Percentiles rank a stretch among this genome's conserved stretches.
Conservation (phyloP, 495 filamentous ascomycete species). For the Tuber microsphaerosporum region DNA sequence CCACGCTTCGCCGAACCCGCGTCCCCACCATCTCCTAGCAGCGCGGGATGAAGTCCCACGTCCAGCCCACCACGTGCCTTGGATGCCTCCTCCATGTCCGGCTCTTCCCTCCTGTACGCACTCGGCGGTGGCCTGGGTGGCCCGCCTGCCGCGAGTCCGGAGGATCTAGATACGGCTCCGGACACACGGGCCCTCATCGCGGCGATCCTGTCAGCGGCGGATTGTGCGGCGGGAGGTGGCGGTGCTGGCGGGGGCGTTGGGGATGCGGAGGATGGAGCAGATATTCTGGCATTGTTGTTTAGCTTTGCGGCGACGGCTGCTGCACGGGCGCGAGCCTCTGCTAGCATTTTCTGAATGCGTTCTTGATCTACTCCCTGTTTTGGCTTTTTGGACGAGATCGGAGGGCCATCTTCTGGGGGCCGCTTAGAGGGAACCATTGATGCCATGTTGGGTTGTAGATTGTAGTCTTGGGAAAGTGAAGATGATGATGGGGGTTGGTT, state of each 20-base stretch:
- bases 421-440: constrained; percentile 34
- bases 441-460: not conserved
- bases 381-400: constrained; percentile 42
- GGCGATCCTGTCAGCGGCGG: constrained; percentile 52
- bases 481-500: not conserved
- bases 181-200: constrained; percentile 78
- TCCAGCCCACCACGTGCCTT: constrained; percentile 69
- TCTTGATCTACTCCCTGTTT: constrained; percentile 45
- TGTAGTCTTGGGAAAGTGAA: not conserved
- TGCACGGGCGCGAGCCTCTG: constrained; percentile 57
- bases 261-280: constrained; percentile 43
- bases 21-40: constrained; percentile 65
- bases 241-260: constrained; percentile 42
- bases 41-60: constrained; percentile 79
- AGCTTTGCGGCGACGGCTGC: constrained; percentile 54
- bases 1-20: constrained; percentile 54
- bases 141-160: constrained; percentile 44
- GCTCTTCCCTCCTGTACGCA: constrained; percentile 33
- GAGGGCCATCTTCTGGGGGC: constrained; percentile 43
- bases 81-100: constrained; percentile 34
- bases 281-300: constrained; percentile 43
- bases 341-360: constrained; percentile 57
- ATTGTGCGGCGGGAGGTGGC: constrained; percentile 41
- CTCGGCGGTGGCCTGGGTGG: constrained; percentile 26
- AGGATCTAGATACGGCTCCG: constrained; percentile 59